Base-by-base conservation (phyloP, 2,329 filamentous ascomycete species). In the Xylariaceae sp. region DNA sequence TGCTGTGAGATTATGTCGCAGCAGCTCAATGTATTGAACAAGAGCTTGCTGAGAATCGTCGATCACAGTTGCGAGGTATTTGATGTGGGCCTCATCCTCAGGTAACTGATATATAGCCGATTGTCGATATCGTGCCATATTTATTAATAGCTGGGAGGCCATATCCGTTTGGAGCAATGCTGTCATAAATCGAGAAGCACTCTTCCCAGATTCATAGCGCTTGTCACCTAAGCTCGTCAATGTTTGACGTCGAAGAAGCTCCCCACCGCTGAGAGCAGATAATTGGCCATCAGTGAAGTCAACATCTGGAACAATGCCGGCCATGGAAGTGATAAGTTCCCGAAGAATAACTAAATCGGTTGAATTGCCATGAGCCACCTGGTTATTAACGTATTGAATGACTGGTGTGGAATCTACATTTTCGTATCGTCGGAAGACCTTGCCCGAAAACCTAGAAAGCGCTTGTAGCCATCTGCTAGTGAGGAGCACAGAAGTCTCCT, bases 381-480 rank as follows among this genome's bases (percentile, higher is more conserved):
- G 92, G 56, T 91, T 82, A 40, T 91, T 88, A 59, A 97, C 89
- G 69, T 97, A 97, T 70, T 92, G 89, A 44, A 99, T 78, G 15
- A 99, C 83, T 0, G 94, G 93, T 0, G 86, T 86, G 1, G 91
- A 85, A 63, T 94, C 88, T 78, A 97, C 87, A 60, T 89, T 83
- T 15, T 86, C 82, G 69, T 97, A 97, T 42, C 91, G 86, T 65
- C 89, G 87, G 71, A 95, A 97, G 2, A 95, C 88, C 67, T 90
- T 89, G 18, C 93, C 94, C 35, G 92, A 89, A 70, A 99, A 97
- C n/a, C 83, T 84, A 8, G 94, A 91, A 47, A 97, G 76, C 11
- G 93, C 91, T 70, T 92, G 87, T 18, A 99, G 79, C 95, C 95
- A 99, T 66, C 87, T 85, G 71, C 92, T 96, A 21, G 92, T 94